These are phyloP conservation scores for Chloris gayana DNA, from an alignment of 176 grass and related monocot species.

Conservation along the genomic window DNA sequence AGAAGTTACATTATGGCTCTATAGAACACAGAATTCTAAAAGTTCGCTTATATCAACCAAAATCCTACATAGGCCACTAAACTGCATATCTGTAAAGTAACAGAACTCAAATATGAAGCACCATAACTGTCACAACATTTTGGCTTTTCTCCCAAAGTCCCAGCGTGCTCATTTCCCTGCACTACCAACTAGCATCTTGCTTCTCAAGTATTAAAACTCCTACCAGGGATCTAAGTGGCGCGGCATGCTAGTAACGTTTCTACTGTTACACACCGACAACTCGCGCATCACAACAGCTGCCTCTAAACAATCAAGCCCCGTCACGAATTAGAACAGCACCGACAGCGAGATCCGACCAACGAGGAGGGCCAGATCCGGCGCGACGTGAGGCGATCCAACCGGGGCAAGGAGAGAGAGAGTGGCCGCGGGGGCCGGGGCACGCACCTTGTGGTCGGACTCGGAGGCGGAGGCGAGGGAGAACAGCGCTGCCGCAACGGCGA, in stretches of 20 bases:
- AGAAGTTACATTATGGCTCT: background rate
- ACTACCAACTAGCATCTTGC: background rate
- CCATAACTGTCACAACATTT: background rate
- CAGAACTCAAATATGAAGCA: background rate
- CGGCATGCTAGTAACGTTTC: background rate
- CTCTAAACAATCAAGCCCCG: background rate
- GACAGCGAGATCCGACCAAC: slow-evolving; percentile 24
- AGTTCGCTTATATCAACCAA: background rate
- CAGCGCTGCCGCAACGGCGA: slow-evolving; percentile 23
- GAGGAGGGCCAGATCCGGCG: slow-evolving; percentile 21
- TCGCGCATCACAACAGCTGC: background rate
- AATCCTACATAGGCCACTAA: background rate
- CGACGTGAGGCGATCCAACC: slow-evolving; percentile 2
- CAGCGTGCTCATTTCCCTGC: background rate
- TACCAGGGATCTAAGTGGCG: background rate
- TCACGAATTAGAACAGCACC: background rate
- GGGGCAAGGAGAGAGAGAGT: background rate
- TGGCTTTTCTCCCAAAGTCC: background rate
- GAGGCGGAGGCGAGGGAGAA: slow-evolving; percentile 51
- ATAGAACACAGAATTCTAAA: background rate
- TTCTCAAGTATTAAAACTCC: background rate
- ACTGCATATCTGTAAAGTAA: background rate
- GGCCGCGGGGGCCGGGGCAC: background rate
- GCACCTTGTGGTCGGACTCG: slow-evolving; percentile 46
- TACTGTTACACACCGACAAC: background rate